Percentiles rank a stretch among this genome's conserved stretches.
phyloP scores from a whole-genome alignment of 108 stramenopile species.

The Bacterosira constricta region DNA sequence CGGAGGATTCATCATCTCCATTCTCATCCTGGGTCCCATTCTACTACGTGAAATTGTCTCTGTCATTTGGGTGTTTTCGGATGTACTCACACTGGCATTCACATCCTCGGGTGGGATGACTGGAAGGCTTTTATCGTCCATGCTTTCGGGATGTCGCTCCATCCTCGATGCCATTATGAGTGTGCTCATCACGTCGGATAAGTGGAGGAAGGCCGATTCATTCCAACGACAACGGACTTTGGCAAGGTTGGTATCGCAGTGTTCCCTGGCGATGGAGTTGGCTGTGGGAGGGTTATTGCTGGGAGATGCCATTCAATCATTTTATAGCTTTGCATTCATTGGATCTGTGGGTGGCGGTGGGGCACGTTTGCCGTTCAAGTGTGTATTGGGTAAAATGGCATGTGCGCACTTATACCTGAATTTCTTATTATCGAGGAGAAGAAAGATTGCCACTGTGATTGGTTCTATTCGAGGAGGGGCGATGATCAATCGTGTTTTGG shows the following conservation, averaged over 20 bases:
- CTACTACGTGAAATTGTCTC: slow-evolving; percentile 73
- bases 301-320: slow-evolving; percentile 54
- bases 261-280: slow-evolving; percentile 66
- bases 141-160: slow-evolving; percentile 31
- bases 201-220: slow-evolving; percentile 72
- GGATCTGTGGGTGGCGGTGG: not conserved
- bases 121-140: slow-evolving; percentile 9
- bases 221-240: slow-evolving; percentile 68
- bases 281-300: slow-evolving; percentile 56
- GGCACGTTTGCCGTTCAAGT: slow-evolving; percentile 38
- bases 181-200: slow-evolving; percentile 53
- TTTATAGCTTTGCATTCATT: slow-evolving; percentile 36
- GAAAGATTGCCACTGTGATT: slow-evolving; percentile 50
- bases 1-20: slow-evolving; percentile 20
- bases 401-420: slow-evolving; percentile 79
- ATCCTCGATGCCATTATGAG: slow-evolving; percentile 75
- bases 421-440: slow-evolving; percentile 65
- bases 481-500: slow-evolving; percentile 62
- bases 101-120: slow-evolving; percentile 41
- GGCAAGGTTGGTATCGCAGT: slow-evolving; percentile 62
- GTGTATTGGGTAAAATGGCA: slow-evolving; percentile 36
- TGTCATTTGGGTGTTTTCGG: slow-evolving; percentile 63
- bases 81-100: slow-evolving; percentile 47
- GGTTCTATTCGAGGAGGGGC: slow-evolving; percentile 66
- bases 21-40: slow-evolving; percentile 60